phyloP scores from a whole-genome alignment of 331 rosid genomes.

The Cydonia oblonga region DNA sequence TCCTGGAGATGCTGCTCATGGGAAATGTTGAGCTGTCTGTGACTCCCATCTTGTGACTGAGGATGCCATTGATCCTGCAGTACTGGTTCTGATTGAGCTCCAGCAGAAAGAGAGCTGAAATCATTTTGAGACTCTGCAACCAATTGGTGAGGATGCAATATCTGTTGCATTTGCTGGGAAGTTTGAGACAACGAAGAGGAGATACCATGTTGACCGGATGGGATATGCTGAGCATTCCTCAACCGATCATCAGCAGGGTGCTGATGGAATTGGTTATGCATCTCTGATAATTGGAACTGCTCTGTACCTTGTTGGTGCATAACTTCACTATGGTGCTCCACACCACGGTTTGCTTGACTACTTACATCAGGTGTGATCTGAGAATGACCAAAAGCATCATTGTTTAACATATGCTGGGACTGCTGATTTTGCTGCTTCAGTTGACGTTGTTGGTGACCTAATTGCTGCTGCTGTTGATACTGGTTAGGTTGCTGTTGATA shows the following conservation, averaged over 20 bases:
- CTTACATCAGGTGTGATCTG: conserved; percentile 43
- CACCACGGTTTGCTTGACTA: conserved; percentile 51
- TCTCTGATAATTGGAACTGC: conserved; percentile 53
- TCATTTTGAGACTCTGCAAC: conserved; percentile 54
- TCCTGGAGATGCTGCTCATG: conserved; percentile 37
- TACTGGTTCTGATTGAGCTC: conserved; percentile 43
- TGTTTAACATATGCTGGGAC: conserved; percentile 43
- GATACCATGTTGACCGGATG: conserved; percentile 48
- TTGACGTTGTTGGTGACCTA: conserved; percentile 41
- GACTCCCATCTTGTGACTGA: conserved; percentile 29
- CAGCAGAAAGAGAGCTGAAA: conserved; percentile 50
- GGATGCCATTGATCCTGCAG: conserved; percentile 44
- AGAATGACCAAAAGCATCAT: conserved; percentile 52
- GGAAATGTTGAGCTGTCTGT: conserved; percentile 16
- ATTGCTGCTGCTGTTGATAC: conserved; percentile 59
- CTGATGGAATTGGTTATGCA: conserved; percentile 64
- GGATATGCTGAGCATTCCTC: conserved; percentile 43
- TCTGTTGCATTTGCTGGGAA: conserved; percentile 55
- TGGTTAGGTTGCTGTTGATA: conserved; percentile 60
- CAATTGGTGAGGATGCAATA: conserved; percentile 38
- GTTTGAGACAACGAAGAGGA: conserved; percentile 43
- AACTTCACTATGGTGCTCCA: conserved; percentile 52
- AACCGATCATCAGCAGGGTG: conserved; percentile 41
- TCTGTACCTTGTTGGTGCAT: conserved; percentile 44
- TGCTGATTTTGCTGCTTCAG: conserved; percentile 54